These are phyloP conservation scores for Rhodotorula sp. DNA, from an alignment of 1,284 basidiomycete species.

Conservation along the genomic window DNA sequence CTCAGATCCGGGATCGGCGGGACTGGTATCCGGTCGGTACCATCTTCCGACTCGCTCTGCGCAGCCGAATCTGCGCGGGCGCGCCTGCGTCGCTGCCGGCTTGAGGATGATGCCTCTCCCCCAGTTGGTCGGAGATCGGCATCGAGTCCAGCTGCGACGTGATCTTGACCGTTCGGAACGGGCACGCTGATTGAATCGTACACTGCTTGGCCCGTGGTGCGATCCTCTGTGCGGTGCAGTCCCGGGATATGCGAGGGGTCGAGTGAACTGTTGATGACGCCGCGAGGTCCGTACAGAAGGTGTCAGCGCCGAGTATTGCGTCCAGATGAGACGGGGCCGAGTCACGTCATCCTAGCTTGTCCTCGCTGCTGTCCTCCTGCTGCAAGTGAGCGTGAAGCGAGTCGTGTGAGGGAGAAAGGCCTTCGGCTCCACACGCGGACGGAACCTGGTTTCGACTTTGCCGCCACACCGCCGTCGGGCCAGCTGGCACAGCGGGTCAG, in stretches of 20 bases:
- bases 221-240: conserved; percentile 8
- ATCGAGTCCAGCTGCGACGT: neutral
- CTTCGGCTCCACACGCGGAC: too few species aligned
- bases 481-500: neutral
- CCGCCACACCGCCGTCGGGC: neutral
- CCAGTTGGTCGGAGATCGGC: too few species aligned
- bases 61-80: neutral
- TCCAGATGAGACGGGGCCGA: too few species aligned
- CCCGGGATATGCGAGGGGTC: conserved; percentile 17
- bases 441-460: too few species aligned
- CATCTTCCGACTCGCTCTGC: neutral
- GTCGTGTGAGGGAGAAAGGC: too few species aligned
- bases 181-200: conserved; percentile 9
- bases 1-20: conserved; percentile 16
- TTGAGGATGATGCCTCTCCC: neutral
- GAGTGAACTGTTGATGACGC: conserved; percentile 5
- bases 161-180: too few species aligned
- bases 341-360: neutral
- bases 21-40: neutral
- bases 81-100: neutral
- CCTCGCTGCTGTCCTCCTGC: neutral
- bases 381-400: too few species aligned
- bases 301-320: too few species aligned
- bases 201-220: conserved; percentile 8
- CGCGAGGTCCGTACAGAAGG: neutral